Evolutionary conservation across 2,329 filamentous ascomycete species (phyloP).

Genomic region (Ceratocystis papillata): DNA sequence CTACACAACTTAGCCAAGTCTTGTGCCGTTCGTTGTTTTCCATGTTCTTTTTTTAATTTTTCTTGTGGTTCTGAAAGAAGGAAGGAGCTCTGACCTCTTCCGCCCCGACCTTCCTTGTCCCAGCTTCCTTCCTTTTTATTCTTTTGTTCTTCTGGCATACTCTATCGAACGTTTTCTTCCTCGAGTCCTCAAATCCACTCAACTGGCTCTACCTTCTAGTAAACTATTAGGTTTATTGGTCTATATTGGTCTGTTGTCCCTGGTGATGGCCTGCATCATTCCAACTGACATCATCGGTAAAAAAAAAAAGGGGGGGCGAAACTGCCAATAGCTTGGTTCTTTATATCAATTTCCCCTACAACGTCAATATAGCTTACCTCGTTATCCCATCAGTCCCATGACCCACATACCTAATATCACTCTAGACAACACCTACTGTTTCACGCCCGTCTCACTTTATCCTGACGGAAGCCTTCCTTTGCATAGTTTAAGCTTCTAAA

Average conservation of each 20-base stretch:
- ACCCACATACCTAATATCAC: too few relatives aligned
- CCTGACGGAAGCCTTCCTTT: background rate
- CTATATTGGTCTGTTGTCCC: background rate
- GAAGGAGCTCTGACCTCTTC: constrained; percentile 9
- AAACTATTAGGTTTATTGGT: background rate
- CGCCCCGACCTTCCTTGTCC: background rate
- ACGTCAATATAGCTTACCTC: too few relatives aligned
- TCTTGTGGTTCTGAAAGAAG: background rate
- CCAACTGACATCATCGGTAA: background rate
- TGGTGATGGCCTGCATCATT: background rate
- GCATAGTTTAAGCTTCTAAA: constrained; percentile 2
- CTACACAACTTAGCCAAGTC: background rate
- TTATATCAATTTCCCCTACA: background rate
- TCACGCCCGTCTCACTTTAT: constrained; percentile 17
- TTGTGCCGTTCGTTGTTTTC: constrained; percentile 1
- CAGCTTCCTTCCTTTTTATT: constrained; percentile 1
- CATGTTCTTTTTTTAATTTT: constrained; percentile 9
- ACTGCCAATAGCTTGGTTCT: background rate
- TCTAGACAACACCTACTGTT: constrained; percentile 14
- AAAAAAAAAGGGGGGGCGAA: background rate
- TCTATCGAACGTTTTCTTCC: background rate
- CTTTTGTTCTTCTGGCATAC: background rate
- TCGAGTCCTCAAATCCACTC: background rate
- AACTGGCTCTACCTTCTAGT: background rate
- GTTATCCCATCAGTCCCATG: too few relatives aligned